Percentiles rank a stretch among this genome's conserved stretches.
phyloP scores from a whole-genome alignment of 371 early-diverging fungal species.

The Chytridiales sp. region DNA sequence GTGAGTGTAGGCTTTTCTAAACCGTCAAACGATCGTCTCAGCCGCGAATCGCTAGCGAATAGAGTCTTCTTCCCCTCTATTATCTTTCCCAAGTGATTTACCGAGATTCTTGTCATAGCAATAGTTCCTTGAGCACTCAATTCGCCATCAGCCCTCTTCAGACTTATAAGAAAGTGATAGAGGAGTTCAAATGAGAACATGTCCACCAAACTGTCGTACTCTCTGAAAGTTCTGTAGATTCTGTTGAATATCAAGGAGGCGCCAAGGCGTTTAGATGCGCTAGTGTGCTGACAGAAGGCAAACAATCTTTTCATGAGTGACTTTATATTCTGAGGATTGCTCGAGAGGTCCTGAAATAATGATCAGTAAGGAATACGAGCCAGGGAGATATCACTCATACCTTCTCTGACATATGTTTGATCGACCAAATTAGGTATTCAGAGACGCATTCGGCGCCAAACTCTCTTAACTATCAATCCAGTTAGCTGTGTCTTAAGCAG shows the following conservation, averaged over 20 bases:
- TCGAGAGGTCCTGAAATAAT: conserved; percentile 28
- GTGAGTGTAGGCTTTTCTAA: conserved; percentile 46
- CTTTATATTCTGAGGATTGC: conserved; percentile 59
- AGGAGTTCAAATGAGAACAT: conserved; percentile 69
- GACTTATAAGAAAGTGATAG: conserved; percentile 63
- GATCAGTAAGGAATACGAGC: background rate
- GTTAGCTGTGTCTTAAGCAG: background rate
- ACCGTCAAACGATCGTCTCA: conserved; percentile 56
- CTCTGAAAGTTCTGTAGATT: conserved; percentile 67
- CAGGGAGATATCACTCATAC: conserved; percentile 19
- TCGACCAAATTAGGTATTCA: conserved; percentile 74
- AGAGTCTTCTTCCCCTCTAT: conserved; percentile 46
- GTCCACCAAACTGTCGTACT: conserved; percentile 60
- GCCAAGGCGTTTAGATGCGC: conserved; percentile 65
- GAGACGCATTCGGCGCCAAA: conserved; percentile 73
- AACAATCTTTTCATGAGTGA: conserved; percentile 69
- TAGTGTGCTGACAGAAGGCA: conserved; percentile 61
- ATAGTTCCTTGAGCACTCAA: conserved; percentile 60
- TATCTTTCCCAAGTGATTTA: conserved; percentile 63
- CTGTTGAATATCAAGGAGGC: conserved; percentile 70
- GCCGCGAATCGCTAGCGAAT: conserved; percentile 44
- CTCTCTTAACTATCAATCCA: conserved; percentile 56
- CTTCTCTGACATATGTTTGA: conserved; percentile 62
- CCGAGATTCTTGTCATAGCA: conserved; percentile 54
- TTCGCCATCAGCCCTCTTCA: conserved; percentile 66